Base-by-base conservation (phyloP, 2,329 filamentous ascomycete species). In the Cadophora sp. region DNA sequence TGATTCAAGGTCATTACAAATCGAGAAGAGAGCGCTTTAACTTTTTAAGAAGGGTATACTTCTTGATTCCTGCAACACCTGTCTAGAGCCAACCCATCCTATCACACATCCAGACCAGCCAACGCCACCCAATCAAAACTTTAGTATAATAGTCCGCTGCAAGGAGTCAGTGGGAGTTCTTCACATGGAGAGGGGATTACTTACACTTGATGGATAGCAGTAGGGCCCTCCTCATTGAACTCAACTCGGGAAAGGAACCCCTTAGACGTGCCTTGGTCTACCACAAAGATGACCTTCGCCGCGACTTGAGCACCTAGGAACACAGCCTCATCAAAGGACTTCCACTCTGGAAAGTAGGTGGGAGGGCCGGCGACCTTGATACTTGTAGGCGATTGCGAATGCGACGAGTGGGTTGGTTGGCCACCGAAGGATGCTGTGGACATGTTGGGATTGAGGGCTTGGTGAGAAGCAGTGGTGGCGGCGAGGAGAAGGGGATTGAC, bases 401-500 rank as follows among this genome's bases (percentile, higher is more conserved):
- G 88, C 6, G 85, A 85, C 1, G 87, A 86, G 70, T 90, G 87
- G 7, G 82, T 80, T 71, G 85, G 83, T 8, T 76, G 74, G 11
- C 77, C 67, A 65, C 80, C 76, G 27, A 72, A 73, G 59, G 70
- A 73, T 61, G 71, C 72, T n/a, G 78, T 77, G 22, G 80, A 81
- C 11, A 80, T 65, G 71, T 81, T 74, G 59, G 78, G 73, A 71
- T 80, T 73, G 62, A 77, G 72, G 8, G 72, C 72, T 7, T 75
- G 73, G 48, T 76, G 76, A 3, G 73, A 73, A 6, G 89, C 90
- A 3, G 91, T 94, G 0, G 95, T 97, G 1, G 96, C 96, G 4
- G 95, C 95, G 68, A 97, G 91, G 4, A 98, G 87, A 3, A 98
- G 89, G 16, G 95, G 94, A 77, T 98, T 97, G 55, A 97, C 94